Evolutionary conservation across 768 basidiomycete species (phyloP).

Genomic region (Chiua virens): DNA sequence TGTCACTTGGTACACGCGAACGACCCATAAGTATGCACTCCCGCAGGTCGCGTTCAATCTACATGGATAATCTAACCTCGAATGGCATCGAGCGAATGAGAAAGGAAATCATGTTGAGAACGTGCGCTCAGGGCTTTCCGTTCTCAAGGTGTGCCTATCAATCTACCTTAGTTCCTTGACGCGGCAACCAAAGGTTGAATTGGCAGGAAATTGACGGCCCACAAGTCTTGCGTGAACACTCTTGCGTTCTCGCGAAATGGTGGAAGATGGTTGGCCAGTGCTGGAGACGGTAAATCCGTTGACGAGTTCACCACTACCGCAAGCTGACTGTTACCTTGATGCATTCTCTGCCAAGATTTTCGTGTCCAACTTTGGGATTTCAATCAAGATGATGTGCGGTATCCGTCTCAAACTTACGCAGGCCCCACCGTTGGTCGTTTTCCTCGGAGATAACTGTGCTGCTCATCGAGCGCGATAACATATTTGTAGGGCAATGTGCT

Average conservation of each 20-base stretch:
- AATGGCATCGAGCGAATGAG: conserved; percentile 23
- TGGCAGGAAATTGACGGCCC: conserved; percentile 39
- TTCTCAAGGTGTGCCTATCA: conserved; percentile 32
- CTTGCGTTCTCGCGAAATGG: conserved; percentile 60
- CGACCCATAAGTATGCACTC: conserved; percentile 11
- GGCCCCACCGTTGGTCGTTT: conserved; percentile 43
- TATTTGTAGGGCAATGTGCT: conserved; percentile 63
- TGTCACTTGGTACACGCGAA: not conserved
- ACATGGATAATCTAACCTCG: conserved; percentile 24
- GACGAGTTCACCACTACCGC: not conserved
- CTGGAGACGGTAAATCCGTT: conserved; percentile 59
- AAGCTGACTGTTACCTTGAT: conserved; percentile 10
- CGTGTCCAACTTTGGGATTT: conserved; percentile 65
- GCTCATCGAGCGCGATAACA: conserved; percentile 16
- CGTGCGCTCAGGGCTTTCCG: conserved; percentile 30
- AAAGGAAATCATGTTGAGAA: conserved; percentile 16
- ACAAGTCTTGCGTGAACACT: conserved; percentile 65
- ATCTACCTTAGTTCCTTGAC: not conserved
- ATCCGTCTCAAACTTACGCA: conserved; percentile 41
- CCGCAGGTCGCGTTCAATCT: conserved; percentile 11
- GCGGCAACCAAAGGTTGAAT: conserved; percentile 1
- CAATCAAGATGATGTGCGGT: conserved; percentile 52
- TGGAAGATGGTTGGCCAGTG: conserved; percentile 64
- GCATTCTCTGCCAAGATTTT: conserved; percentile 42
- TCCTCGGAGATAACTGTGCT: conserved; percentile 28